phyloP scores from a whole-genome alignment of 2,329 filamentous ascomycete species.

The Clarireedia homoeocarpa region DNA sequence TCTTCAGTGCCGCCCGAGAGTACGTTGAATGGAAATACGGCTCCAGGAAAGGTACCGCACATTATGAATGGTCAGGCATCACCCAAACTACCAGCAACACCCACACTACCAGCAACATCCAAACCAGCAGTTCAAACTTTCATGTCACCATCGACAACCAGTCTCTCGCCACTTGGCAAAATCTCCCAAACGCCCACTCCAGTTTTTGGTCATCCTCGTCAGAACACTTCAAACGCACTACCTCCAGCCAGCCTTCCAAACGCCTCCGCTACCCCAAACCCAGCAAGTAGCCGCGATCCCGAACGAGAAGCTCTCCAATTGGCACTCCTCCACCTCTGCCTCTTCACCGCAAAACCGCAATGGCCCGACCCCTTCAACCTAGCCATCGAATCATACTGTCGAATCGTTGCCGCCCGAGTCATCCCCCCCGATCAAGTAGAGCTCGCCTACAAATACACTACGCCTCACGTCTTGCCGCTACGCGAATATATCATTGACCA shows the following conservation, averaged over 20 bases:
- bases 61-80: too few species aligned
- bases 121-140: too few species aligned
- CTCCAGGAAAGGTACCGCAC: too few species aligned
- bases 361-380: conserved; percentile 15
- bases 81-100: too few species aligned
- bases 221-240: too few species aligned
- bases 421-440: not conserved
- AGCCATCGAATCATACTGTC: conserved; percentile 12
- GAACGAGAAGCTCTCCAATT: conserved; percentile 1
- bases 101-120: too few species aligned
- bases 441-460: conserved; percentile 3
- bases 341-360: conserved; percentile 12
- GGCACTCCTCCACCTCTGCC: conserved; percentile 12
- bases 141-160: too few species aligned
- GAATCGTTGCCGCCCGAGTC: not conserved
- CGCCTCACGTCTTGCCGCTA: not conserved
- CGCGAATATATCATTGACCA: not conserved
- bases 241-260: not conserved
- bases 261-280: not conserved
- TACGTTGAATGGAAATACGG: too few species aligned
- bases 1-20: too few species aligned
- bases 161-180: too few species aligned
- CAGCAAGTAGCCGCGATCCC: not conserved
- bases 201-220: not conserved
- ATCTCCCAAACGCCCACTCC: not conserved